phyloP scores from a whole-genome alignment of 768 basidiomycete species.

The Podaxis pistillaris region DNA sequence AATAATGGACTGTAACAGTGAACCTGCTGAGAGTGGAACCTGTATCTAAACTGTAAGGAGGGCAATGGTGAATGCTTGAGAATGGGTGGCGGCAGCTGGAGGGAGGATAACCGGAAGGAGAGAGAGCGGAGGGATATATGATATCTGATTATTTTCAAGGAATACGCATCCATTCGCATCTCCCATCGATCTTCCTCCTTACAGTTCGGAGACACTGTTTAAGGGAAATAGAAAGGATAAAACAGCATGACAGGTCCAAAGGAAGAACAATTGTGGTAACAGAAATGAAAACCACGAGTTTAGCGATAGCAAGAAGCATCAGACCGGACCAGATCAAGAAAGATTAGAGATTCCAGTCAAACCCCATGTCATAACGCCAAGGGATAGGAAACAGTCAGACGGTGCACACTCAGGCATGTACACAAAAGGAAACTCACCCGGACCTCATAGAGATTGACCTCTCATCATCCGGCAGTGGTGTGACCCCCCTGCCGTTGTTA shows the following conservation, averaged over 20 bases:
- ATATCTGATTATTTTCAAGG: conserved; percentile 1
- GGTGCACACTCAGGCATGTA: background rate
- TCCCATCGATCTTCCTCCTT: conserved; percentile 3
- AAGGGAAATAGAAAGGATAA: background rate
- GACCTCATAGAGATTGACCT: background rate
- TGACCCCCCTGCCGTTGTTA: background rate
- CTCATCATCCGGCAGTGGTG: background rate
- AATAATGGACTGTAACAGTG: background rate
- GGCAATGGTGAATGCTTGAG: background rate
- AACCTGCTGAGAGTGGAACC: background rate
- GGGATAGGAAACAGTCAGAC: background rate
- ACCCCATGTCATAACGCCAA: background rate
- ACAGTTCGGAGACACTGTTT: conserved; percentile 10
- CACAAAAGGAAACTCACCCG: conserved; percentile 4
- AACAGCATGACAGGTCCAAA: background rate
- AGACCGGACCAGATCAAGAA: background rate
- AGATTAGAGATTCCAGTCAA: background rate
- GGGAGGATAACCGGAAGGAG: background rate
- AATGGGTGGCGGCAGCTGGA: background rate
- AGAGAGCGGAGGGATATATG: background rate
- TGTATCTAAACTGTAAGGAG: background rate
- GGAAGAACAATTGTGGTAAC: background rate
- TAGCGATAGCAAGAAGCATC: background rate
- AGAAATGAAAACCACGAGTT: background rate
- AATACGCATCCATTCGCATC: conserved; percentile 1